These are phyloP conservation scores for Pythium inflatum DNA, from an alignment of 352 stramenopile species.

Conservation along the genomic window DNA sequence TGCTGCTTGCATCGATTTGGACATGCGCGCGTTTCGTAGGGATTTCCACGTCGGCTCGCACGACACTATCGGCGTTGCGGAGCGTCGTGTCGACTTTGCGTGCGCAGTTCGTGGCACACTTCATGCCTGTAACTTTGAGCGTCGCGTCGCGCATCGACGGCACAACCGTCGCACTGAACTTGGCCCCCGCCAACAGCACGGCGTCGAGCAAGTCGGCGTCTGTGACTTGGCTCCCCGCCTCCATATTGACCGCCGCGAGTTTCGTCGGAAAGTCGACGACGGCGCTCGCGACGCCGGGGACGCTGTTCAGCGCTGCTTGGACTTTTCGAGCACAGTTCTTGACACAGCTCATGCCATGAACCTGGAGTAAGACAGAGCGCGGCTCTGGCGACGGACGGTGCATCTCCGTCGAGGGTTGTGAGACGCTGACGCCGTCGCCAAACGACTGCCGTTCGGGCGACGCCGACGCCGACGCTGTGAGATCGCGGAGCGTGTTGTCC, in stretches of 20 bases:
- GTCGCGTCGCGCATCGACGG: constrained; percentile 24
- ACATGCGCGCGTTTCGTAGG: constrained; percentile 62
- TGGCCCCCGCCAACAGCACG: constrained; percentile 42
- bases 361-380: constrained; percentile 56
- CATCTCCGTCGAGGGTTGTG: constrained; percentile 58
- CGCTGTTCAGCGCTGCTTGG: constrained; percentile 55
- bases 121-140: constrained; percentile 87
- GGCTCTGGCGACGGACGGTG: constrained; percentile 71
- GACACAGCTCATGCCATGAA: constrained; percentile 82
- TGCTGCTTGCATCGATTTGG: constrained; percentile 53
- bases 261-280: constrained; percentile 71
- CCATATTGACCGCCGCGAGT: constrained; percentile 60
- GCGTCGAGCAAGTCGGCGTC: constrained; percentile 60
- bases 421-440: constrained; percentile 57
- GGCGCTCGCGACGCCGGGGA: constrained; percentile 62
- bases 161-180: constrained; percentile 48
- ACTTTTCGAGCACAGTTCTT: constrained; percentile 84
- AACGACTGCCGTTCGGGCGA: constrained; percentile 18
- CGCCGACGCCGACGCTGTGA: constrained; percentile 24
- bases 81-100: constrained; percentile 71
- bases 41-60: constrained; percentile 73
- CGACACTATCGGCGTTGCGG: constrained; percentile 47
- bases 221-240: constrained; percentile 57
- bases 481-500: constrained; percentile 14
- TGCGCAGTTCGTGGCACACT: constrained; percentile 74